phyloP scores from a whole-genome alignment of 495 filamentous ascomycete species.

The Penicillium egyptiacum region DNA sequence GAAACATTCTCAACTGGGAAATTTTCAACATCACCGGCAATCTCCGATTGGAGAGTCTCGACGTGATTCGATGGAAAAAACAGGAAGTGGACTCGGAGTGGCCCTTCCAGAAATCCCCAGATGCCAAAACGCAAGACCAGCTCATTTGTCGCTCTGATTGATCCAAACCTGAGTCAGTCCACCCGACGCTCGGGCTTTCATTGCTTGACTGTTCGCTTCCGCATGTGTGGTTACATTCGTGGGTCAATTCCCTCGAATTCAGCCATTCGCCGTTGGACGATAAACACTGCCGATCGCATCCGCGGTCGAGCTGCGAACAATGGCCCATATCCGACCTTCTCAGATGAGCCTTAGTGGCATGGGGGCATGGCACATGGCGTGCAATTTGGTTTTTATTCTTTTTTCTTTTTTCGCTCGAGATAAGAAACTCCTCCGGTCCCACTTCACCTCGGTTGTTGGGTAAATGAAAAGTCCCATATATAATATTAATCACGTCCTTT shows the following conservation, averaged over 20 bases:
- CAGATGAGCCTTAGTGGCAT: slow-evolving; percentile 10
- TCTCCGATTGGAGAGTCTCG: slow-evolving; percentile 10
- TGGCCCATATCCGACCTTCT: slow-evolving; percentile 10
- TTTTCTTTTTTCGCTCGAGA: slow-evolving; percentile 11
- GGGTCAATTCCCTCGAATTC: neutral
- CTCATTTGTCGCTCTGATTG: slow-evolving; percentile 8
- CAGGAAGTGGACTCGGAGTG: slow-evolving; percentile 16
- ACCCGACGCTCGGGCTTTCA: slow-evolving; percentile 22
- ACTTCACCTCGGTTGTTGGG: slow-evolving; percentile 21
- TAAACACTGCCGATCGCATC: slow-evolving; percentile 26
- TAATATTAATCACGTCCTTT: slow-evolving; percentile 20
- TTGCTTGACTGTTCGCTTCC: slow-evolving; percentile 22
- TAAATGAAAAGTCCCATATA: slow-evolving; percentile 24
- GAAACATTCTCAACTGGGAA: slow-evolving; percentile 8
- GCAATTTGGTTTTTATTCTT: slow-evolving; percentile 14
- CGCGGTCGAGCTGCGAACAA: slow-evolving; percentile 22
- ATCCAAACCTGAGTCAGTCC: slow-evolving; percentile 1
- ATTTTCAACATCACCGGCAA: slow-evolving; percentile 17
- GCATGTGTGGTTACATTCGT: slow-evolving; percentile 38
- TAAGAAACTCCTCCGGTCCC: slow-evolving; percentile 9
- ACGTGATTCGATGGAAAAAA: slow-evolving; percentile 17
- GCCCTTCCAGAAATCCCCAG: slow-evolving; percentile 11
- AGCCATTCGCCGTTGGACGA: slow-evolving; percentile 14
- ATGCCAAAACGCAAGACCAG: neutral
- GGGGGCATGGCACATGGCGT: neutral